phyloP scores from a whole-genome alignment of 768 basidiomycete species.

The Mycena olivaceomarginata region DNA sequence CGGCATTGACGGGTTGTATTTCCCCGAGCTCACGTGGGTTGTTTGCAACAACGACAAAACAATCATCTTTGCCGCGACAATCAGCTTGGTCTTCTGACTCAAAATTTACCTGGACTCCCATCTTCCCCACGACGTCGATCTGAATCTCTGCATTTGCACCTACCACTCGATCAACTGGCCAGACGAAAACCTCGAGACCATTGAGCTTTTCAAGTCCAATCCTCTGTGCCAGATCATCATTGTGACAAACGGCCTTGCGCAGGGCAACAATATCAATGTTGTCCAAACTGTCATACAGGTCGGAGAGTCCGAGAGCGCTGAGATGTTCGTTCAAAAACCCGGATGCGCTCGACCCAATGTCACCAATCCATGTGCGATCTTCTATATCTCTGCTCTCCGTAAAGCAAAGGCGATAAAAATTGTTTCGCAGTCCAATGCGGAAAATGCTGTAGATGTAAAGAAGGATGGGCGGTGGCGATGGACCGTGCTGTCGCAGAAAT shows the following conservation, averaged over 20 bases:
- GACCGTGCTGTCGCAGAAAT: not conserved
- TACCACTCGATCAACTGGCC: not conserved
- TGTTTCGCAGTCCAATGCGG: not conserved
- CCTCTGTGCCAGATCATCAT: constrained; percentile 10
- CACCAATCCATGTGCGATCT: constrained; percentile 2
- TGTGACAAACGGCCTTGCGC: not conserved
- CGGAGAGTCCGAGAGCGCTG: constrained; percentile 7
- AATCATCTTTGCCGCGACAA: constrained; percentile 52
- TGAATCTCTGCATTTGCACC: not conserved
- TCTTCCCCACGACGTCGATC: not conserved
- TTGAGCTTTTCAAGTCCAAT: not conserved
- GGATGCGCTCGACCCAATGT: constrained; percentile 4
- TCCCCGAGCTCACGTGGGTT: constrained; percentile 16
- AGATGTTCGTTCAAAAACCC: constrained; percentile 13
- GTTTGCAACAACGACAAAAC: constrained; percentile 43
- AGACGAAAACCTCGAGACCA: not conserved
- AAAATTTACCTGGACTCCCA: constrained; percentile 41
- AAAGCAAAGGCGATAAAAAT: not conserved
- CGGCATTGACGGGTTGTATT: not conserved
- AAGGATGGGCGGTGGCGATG: constrained; percentile 7
- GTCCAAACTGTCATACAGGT: constrained; percentile 19
- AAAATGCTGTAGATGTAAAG: constrained; percentile 12
- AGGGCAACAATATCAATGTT: constrained; percentile 8
- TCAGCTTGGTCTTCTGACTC: constrained; percentile 47
- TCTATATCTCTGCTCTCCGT: too few species aligned